These are phyloP conservation scores for Trebouxiophyceae sp. DNA, from an alignment of 163 green algal genomes.

Conservation along the genomic window DNA sequence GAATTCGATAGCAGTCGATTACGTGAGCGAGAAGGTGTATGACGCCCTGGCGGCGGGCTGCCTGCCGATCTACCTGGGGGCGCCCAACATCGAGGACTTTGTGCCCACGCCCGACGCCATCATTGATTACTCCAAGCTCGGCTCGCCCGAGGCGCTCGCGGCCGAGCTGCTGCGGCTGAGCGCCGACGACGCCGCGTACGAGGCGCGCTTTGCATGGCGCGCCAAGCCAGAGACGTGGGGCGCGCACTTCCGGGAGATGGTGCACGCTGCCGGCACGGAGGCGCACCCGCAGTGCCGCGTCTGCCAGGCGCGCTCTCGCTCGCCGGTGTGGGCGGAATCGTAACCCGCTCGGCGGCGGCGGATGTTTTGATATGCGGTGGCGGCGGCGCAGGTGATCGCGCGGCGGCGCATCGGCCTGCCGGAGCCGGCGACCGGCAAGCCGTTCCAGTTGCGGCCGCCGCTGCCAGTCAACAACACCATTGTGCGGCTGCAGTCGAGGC, in stretches of 20 bases:
- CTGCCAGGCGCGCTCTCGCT: not conserved
- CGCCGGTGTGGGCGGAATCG: not conserved
- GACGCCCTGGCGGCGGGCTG: conserved; percentile 4
- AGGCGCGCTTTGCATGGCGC: not conserved
- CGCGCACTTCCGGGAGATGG: not conserved
- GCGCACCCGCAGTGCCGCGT: conserved; percentile 2
- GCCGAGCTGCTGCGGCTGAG: not conserved
- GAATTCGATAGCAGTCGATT: not conserved
- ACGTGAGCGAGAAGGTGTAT: conserved; percentile 9
- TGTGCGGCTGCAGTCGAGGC: too few relatives aligned
- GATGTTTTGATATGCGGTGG: not conserved
- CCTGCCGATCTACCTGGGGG: conserved; percentile 3
- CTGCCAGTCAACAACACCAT: too few relatives aligned
- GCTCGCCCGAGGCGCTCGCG: conserved; percentile 1
- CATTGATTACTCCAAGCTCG: not conserved
- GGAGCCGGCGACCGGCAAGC: not conserved
- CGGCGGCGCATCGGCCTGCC: not conserved
- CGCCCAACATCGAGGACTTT: conserved; percentile 1
- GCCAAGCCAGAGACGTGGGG: not conserved
- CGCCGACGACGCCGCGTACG: conserved; percentile 1
- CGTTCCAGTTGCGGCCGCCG: too few relatives aligned
- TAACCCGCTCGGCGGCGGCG: too few relatives aligned
- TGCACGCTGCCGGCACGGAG: not conserved
- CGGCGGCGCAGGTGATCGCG: not conserved
- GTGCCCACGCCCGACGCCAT: not conserved